These are phyloP conservation scores for Aspergillus ibericus DNA, from an alignment of 2,329 filamentous ascomycete species.

Conservation along the genomic window DNA sequence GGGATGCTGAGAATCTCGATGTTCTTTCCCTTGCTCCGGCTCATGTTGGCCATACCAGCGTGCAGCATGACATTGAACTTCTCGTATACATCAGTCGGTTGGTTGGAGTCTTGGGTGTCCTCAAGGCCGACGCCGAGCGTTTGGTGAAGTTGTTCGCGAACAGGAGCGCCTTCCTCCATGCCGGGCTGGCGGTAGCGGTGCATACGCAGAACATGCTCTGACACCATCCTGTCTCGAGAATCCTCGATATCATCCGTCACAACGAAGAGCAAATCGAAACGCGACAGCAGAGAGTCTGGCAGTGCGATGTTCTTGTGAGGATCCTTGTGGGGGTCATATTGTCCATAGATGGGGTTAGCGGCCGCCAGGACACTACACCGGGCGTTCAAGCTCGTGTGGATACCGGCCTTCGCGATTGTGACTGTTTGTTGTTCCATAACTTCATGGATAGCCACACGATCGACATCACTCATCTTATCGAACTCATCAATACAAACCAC, in stretches of 20 bases:
- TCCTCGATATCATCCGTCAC: conserved; percentile 99
- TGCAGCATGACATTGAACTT: conserved; percentile 97
- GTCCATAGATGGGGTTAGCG: conserved; percentile 95
- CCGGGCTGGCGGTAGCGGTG: conserved; percentile 91
- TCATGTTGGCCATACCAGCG: conserved; percentile 79
- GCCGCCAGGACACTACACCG: conserved; percentile 95
- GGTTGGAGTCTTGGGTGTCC: conserved; percentile 67
- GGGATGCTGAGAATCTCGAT: conserved; percentile 91
- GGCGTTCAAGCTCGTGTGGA: conserved; percentile 95
- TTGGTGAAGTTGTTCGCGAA: conserved; percentile 83
- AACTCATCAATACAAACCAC: conserved; percentile 99
- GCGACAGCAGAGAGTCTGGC: conserved; percentile 91
- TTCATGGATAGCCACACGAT: conserved; percentile 98
- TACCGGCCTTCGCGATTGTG: conserved; percentile 97
- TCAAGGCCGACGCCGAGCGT: conserved; percentile 84
- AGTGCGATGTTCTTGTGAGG: conserved; percentile 98
- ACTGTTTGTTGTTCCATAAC: conserved; percentile 99
- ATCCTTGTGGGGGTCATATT: conserved; percentile 98
- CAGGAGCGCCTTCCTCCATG: conserved; percentile 89
- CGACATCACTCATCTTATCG: conserved; percentile 99
- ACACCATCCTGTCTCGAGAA: conserved; percentile 82
- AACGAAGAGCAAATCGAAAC: conserved; percentile 97
- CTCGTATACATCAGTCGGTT: conserved; percentile 85
- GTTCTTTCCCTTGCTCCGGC: conserved; percentile 71
- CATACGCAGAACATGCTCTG: conserved; percentile 96